phyloP scores from a whole-genome alignment of 148 eudicot species.

The Oxyria digyna region DNA sequence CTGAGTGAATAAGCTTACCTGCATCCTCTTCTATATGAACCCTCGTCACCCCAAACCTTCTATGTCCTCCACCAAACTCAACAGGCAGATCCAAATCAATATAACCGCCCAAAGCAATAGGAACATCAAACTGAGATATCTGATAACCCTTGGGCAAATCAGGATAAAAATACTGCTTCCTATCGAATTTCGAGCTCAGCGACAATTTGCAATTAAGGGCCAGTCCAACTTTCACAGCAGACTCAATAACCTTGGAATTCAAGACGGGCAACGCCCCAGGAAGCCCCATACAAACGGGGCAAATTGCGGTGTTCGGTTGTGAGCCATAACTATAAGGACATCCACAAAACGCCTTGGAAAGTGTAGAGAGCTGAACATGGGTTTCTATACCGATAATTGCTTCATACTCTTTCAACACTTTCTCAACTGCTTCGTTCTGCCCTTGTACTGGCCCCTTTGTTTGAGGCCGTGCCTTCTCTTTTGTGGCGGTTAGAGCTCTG shows the following conservation, averaged over 20 bases:
- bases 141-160: constrained; percentile 98
- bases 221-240: constrained; percentile 80
- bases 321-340: constrained; percentile 87
- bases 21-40: constrained; percentile 99
- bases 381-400: constrained; percentile 90
- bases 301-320: constrained; percentile 63
- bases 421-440: constrained; percentile 28
- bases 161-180: constrained; percentile 97
- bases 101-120: constrained; percentile 73
- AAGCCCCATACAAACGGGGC: constrained; percentile 95
- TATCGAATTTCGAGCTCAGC: constrained; percentile 74
- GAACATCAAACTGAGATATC: constrained; percentile 94
- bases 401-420: constrained; percentile 48
- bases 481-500: constrained; percentile 36
- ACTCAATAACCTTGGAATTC: constrained; percentile 80
- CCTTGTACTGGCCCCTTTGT: constrained; percentile 24
- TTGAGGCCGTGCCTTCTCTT: constrained; percentile 38
- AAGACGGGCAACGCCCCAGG: constrained; percentile 94
- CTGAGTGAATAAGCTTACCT: constrained; percentile 81
- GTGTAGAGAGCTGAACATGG: constrained; percentile 80
- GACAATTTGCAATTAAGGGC: constrained; percentile 78
- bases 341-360: constrained; percentile 84
- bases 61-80: constrained; percentile 93
- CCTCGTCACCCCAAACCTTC: constrained; percentile 83
- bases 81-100: constrained; percentile 86